A percentile compares a stretch with the other conserved stretches of the same genome.
These are phyloP conservation scores for Leucosporidium creatinivorum DNA, from an alignment of 768 basidiomycete species.

Conservation along the genomic window DNA sequence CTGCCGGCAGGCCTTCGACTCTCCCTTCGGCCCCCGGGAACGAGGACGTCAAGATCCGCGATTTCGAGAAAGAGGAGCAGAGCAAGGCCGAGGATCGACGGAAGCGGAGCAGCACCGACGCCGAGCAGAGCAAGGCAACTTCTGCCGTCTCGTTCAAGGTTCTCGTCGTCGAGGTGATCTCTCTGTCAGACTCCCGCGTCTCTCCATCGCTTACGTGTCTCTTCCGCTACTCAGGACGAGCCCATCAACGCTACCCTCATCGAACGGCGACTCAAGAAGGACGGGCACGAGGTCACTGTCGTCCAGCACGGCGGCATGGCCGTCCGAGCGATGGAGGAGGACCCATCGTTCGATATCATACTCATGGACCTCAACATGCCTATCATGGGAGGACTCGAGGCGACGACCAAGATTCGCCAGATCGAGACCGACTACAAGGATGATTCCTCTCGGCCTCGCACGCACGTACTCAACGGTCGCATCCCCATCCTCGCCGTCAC, in stretches of 20 bases:
- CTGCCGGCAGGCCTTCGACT: no score
- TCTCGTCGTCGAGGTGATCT: conserved; percentile 59
- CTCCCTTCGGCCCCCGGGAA: not conserved
- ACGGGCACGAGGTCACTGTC: conserved; percentile 59
- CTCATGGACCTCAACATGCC: conserved; percentile 74
- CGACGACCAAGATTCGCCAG: conserved; percentile 59
- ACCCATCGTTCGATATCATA: conserved; percentile 61
- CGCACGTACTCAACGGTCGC: conserved; percentile 50
- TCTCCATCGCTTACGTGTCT: no score
- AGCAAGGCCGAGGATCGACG: not conserved
- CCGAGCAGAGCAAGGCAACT: not conserved
- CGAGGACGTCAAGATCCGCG: conserved; percentile 1
- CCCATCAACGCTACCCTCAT: conserved; percentile 66
- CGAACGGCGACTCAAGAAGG: conserved; percentile 58
- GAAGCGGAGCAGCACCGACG: not conserved
- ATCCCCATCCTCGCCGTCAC: conserved; percentile 78
- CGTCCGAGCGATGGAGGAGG: conserved; percentile 50
- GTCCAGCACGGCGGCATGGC: conserved; percentile 71
- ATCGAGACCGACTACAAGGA: conserved; percentile 46
- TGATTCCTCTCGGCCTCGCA: conserved; percentile 40
- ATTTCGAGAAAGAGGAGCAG: no score
- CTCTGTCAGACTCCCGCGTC: not conserved
- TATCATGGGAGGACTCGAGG: conserved; percentile 65
- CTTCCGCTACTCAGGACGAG: no score
- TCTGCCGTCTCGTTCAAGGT: conserved; percentile 44